These are phyloP conservation scores for Mortierella sp. DNA, from an alignment of 371 early-diverging fungal species.

Conservation along the genomic window DNA sequence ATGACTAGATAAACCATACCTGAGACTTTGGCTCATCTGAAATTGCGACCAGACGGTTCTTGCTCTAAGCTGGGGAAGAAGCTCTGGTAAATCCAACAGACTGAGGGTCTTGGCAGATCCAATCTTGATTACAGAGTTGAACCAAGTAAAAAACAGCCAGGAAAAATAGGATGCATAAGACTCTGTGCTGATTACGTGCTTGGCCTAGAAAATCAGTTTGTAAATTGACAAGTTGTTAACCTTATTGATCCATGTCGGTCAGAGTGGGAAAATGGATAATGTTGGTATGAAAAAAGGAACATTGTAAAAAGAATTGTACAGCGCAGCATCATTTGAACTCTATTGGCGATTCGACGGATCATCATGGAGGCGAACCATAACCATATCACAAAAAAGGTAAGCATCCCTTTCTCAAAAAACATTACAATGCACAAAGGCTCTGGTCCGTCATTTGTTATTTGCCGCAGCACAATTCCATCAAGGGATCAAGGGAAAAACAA, in stretches of 20 bases:
- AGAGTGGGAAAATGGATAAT: not conserved
- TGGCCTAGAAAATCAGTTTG: conserved; percentile 19
- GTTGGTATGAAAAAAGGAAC: no score
- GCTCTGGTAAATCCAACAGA: conserved; percentile 46
- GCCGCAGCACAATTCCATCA: not conserved
- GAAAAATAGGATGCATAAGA: conserved; percentile 45
- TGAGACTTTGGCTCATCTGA: conserved; percentile 34
- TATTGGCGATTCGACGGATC: not conserved
- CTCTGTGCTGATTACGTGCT: conserved; percentile 49
- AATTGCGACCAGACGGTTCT: conserved; percentile 53
- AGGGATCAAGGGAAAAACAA: not conserved
- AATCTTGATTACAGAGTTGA: conserved; percentile 47
- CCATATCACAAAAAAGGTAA: conserved; percentile 5
- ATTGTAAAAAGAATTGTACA: no score
- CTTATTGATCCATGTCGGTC: not conserved
- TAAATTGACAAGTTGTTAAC: not conserved
- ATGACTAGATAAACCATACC: conserved; percentile 13
- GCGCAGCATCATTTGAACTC: not conserved
- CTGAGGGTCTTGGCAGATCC: conserved; percentile 55
- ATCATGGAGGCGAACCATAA: not conserved
- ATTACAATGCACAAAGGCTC: not conserved
- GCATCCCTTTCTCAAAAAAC: conserved; percentile 6
- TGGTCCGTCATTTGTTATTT: not conserved
- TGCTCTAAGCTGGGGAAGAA: conserved; percentile 47
- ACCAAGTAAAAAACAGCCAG: conserved; percentile 57